Conservation (phyloP, 352 stramenopile species). For the Phytophthora vignae region DNA sequence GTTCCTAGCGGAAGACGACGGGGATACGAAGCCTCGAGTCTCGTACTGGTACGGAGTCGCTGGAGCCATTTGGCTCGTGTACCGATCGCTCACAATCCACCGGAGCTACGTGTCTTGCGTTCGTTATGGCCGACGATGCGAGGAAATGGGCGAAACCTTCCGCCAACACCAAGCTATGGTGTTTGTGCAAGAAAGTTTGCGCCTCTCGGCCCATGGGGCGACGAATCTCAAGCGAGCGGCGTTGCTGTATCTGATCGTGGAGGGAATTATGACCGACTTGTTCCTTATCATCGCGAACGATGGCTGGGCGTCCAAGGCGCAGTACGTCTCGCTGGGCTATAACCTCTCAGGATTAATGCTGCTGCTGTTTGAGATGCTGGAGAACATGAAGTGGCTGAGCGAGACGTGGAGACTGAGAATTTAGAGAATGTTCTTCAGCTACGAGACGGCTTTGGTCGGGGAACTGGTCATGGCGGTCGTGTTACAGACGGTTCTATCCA, state of each 20-base stretch:
- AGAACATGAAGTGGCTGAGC: conserved; percentile 3
- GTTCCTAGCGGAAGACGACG: conserved; percentile 6
- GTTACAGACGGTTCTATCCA: conserved; percentile 4
- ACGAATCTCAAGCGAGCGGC: conserved; percentile 7
- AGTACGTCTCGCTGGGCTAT: conserved; percentile 16
- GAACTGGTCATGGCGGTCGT: conserved; percentile 12
- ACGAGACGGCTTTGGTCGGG: conserved; percentile 8
- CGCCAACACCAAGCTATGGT: conserved; percentile 2
- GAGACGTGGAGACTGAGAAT: conserved; percentile 7
- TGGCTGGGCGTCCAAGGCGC: conserved; percentile 2
- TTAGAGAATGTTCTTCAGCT: conserved; percentile 14
- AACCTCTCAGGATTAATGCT: conserved; percentile 14
- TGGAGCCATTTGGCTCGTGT: conserved; percentile 7
- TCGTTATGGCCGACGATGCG: conserved; percentile 3
- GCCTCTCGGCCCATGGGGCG: conserved; percentile 2
- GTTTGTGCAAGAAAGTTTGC: conserved; percentile 12
- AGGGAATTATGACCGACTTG: conserved; percentile 14
- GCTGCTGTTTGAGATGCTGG: conserved; percentile 14
- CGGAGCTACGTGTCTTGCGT: conserved; percentile 1
- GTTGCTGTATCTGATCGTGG: conserved; percentile 9
- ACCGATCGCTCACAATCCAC: conserved; percentile 3
- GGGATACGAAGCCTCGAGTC: conserved; percentile 1
- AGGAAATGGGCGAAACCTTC: neutral
- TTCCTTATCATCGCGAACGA: conserved; percentile 24
- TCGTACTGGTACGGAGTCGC: conserved; percentile 13